Conservation (phyloP, 495 filamentous ascomycete species). For the Massariosphaeria phaeospora region DNA sequence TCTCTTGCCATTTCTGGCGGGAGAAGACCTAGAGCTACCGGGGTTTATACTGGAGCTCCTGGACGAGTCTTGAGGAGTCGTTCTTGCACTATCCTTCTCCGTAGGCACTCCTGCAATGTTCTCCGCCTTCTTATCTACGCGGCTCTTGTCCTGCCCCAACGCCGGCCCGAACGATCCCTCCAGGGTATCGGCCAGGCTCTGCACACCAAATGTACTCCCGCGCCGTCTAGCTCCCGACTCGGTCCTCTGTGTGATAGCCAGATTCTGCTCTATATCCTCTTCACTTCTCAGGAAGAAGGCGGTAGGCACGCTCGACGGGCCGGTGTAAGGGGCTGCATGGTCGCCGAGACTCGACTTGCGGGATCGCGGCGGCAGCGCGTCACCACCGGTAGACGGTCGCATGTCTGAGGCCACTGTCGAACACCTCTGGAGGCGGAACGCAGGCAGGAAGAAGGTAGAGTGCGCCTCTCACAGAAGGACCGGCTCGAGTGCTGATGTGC, state of each 20-base stretch:
- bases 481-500: not conserved
- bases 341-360: slow-evolving; percentile 33
- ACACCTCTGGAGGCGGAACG: not conserved
- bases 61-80: slow-evolving; percentile 1
- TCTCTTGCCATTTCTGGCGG: slow-evolving; percentile 21
- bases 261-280: slow-evolving; percentile 35
- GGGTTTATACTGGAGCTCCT: not conserved
- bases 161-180: slow-evolving; percentile 35
- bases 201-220: slow-evolving; percentile 51
- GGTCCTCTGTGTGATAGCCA: slow-evolving; percentile 7
- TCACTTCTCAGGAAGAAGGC: slow-evolving; percentile 42
- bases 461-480: not conserved
- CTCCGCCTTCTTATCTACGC: slow-evolving; percentile 35
- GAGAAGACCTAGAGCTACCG: slow-evolving; percentile 31
- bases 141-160: slow-evolving; percentile 33
- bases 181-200: slow-evolving; percentile 57
- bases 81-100: slow-evolving; percentile 2
- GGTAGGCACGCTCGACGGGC: slow-evolving; percentile 35
- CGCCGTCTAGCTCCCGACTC: slow-evolving; percentile 6
- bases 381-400: slow-evolving; percentile 29
- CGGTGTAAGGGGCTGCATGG: slow-evolving; percentile 9
- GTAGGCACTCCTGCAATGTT: not conserved
- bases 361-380: slow-evolving; percentile 22
- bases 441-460: not conserved
- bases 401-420: slow-evolving; percentile 5